These are phyloP conservation scores for Cyclocybe cylindracea DNA, from an alignment of 768 basidiomycete species.

Conservation along the genomic window DNA sequence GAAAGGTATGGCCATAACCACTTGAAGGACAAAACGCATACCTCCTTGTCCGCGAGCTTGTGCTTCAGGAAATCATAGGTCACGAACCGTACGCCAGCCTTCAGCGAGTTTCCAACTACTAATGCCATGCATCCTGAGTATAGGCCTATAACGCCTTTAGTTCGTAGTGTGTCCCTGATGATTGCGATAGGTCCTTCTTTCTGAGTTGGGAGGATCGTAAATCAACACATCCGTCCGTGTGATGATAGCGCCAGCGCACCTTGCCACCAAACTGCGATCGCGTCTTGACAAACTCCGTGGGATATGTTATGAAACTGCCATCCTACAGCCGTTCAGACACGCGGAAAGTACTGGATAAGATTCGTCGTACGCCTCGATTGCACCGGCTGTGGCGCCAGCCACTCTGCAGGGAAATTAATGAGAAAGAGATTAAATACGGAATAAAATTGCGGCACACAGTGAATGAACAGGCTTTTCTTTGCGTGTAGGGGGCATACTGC, in stretches of 20 bases:
- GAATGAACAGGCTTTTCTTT: conserved; percentile 87
- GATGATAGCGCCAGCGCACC: conserved; percentile 34
- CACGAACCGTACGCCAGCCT: conserved; percentile 95
- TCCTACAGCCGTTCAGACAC: conserved; percentile 37
- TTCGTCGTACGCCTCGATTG: conserved; percentile 81
- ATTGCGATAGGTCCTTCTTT: conserved; percentile 73
- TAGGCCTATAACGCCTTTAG: conserved; percentile 80
- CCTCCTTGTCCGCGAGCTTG: conserved; percentile 80
- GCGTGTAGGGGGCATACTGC: conserved; percentile 44
- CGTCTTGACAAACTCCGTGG: conserved; percentile 92
- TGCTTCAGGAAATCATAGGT: conserved; percentile 93
- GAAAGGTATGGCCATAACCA: background rate
- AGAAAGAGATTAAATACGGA: too few relatives aligned
- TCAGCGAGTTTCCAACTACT: conserved; percentile 86
- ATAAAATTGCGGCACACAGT: conserved; percentile 54
- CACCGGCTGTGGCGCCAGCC: too few relatives aligned
- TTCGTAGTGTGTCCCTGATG: conserved; percentile 68
- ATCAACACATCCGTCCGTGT: background rate
- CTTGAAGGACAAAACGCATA: conserved; percentile 31
- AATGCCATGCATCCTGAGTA: conserved; percentile 93
- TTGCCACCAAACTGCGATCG: conserved; percentile 88
- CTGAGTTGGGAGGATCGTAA: conserved; percentile 22
- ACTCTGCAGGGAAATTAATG: too few relatives aligned
- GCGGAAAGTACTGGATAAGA: background rate
- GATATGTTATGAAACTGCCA: conserved; percentile 80